Base-by-base conservation (phyloP, 176 grass and related monocot species). In the Rhynchospora tenuis region DNA sequence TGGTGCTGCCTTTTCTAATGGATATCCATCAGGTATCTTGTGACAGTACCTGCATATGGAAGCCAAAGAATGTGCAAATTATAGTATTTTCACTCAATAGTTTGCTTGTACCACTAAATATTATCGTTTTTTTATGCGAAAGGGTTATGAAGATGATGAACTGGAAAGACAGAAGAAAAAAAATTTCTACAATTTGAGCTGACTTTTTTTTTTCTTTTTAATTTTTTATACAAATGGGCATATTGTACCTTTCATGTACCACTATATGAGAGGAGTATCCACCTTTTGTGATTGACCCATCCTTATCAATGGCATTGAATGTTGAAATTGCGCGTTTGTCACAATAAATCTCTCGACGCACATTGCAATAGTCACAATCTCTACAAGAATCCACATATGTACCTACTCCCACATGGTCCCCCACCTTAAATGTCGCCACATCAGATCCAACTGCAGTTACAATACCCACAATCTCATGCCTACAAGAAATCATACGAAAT, bases 321-420 rank as follows among this genome's bases (percentile, higher is more conserved):
- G 81, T 82, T 22, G 33, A 14, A 2, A 85, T 68, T 65, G 6
- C 1, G 1, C 43, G 20, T 33, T 89, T 24, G 5, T 54, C 31
- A 58, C 90, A 92, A 83, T 92, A 82, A 80, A 89, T 70, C 85
- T 92, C 87, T 24, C 22, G 38, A 23, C 44, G 61, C 2, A 57
- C 50, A 17, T 48, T 59, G 66, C 84, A 92, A 66, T 66, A 57
- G 43, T 88, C 26, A 20, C 90, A 92, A 5, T 55, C 65, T 77
- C 80, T 61, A 66, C 90, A 92, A 9, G 85, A 31, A 50, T 80
- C 73, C 11, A 81, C 61, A 24, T 85, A 31, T 33, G 80, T 86
- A 12, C 90, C 90, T n/a, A 92, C 81, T 23, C 87, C 90, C 44
- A 85, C 90, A 33, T 72, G 80, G 68, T 92, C 87, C 4, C 87